These are phyloP conservation scores for Diatrype stigma DNA, from an alignment of 2,329 filamentous ascomycete genomes.

Conservation along the genomic window DNA sequence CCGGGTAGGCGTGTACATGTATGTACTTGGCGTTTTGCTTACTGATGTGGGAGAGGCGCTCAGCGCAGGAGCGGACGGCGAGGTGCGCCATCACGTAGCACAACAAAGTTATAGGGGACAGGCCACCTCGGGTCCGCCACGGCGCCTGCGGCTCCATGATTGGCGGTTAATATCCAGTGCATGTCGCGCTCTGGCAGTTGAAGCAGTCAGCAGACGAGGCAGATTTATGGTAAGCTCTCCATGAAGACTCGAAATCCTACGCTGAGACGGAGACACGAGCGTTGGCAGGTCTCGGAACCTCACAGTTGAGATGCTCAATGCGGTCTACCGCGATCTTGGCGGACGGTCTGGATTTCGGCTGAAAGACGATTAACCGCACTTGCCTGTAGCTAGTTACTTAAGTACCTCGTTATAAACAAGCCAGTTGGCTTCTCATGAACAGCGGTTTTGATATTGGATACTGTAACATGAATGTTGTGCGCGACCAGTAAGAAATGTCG, in stretches of 20 bases:
- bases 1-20: background rate
- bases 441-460: too few relatives aligned
- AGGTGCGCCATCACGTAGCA: background rate
- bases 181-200: too few relatives aligned
- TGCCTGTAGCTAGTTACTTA: background rate
- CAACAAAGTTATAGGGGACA: background rate
- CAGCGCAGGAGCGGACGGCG: background rate
- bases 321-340: background rate
- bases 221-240: too few relatives aligned
- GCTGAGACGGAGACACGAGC: background rate
- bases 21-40: background rate
- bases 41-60: background rate
- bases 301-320: background rate
- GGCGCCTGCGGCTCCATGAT: too few relatives aligned
- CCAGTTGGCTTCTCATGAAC: too few relatives aligned
- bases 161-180: too few relatives aligned
- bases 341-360: background rate
- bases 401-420: too few relatives aligned
- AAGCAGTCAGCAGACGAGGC: too few relatives aligned
- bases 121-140: background rate
- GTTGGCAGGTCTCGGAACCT: background rate
- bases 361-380: background rate
- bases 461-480: too few relatives aligned
- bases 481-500: too few relatives aligned
- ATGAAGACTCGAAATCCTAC: background rate